phyloP scores from a whole-genome alignment of 495 filamentous ascomycete species.

The Barbatosphaeria neglecta region DNA sequence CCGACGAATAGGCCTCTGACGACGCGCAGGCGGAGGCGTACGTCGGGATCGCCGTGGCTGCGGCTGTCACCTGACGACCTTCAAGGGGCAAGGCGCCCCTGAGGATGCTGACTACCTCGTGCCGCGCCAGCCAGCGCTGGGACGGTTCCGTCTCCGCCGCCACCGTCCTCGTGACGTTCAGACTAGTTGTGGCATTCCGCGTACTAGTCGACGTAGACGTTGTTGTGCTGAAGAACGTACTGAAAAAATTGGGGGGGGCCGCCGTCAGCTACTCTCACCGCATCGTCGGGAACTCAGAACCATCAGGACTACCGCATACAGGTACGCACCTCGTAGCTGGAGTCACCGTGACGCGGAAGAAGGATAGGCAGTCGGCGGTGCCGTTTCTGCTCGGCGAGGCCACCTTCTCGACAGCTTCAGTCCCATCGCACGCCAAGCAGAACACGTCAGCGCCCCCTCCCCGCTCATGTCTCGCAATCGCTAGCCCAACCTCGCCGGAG shows the following conservation, averaged over 20 bases:
- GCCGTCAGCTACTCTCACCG: too few species aligned
- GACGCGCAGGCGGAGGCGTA: conserved; percentile 13
- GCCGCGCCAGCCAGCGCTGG: not conserved
- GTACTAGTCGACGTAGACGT: not conserved
- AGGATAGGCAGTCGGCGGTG: conserved; percentile 16
- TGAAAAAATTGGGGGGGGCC: too few species aligned
- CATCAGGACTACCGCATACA: too few species aligned
- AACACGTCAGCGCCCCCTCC: too few species aligned
- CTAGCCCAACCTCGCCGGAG: not conserved
- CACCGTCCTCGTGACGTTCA: conserved; percentile 7
- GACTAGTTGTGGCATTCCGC: not conserved
- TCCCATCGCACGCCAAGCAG: not conserved
- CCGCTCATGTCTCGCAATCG: too few species aligned
- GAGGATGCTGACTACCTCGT: conserved; percentile 2
- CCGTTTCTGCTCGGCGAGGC: conserved; percentile 6
- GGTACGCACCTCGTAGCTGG: conserved; percentile 13
- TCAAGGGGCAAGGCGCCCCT: conserved; percentile 1
- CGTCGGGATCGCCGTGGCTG: conserved; percentile 6
- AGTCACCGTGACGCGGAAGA: conserved; percentile 12
- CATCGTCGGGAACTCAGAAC: too few species aligned
- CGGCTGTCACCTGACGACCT: conserved; percentile 4
- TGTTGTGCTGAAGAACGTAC: conserved; percentile 3
- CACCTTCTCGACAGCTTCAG: conserved; percentile 9
- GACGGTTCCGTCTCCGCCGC: not conserved
- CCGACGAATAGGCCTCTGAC: conserved; percentile 10